phyloP scores from a whole-genome alignment of 2,329 filamentous ascomycete genomes.

The Cladophialophora exuberans region DNA sequence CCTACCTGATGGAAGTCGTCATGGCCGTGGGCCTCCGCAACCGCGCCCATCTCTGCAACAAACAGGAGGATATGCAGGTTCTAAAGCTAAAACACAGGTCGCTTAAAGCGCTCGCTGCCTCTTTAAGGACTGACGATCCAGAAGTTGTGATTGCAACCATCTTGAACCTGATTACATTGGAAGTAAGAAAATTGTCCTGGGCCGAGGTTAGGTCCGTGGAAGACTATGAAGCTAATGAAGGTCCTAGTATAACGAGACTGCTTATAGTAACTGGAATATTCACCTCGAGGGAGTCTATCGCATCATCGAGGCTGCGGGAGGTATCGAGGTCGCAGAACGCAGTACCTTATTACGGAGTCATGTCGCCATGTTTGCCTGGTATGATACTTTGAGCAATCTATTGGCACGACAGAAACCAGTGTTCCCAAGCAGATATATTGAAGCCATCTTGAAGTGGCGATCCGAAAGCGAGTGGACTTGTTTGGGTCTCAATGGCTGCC shows the following conservation, averaged over 20 bases:
- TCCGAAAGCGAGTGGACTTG: slow-evolving; percentile 2
- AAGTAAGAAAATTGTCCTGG: slow-evolving; percentile 2
- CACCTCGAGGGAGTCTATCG: slow-evolving; percentile 14
- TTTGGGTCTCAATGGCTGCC: slow-evolving; percentile 14
- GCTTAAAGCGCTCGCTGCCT: slow-evolving; percentile 2
- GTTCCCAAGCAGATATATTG: slow-evolving; percentile 8
- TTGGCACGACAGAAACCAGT: slow-evolving; percentile 13
- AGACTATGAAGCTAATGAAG: not conserved
- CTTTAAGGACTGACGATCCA: not conserved
- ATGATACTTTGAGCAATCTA: slow-evolving; percentile 8
- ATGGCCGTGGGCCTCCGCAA: slow-evolving; percentile 6
- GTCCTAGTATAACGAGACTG: slow-evolving; percentile 11
- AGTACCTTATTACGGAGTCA: slow-evolving; percentile 6
- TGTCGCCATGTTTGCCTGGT: slow-evolving; percentile 17
- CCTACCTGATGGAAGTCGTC: slow-evolving; percentile 13
- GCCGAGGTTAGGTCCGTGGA: not conserved
- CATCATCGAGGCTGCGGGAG: slow-evolving; percentile 10
- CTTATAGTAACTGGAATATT: slow-evolving; percentile 13
- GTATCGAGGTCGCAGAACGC: slow-evolving; percentile 11
- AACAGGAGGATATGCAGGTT: slow-evolving; percentile 5
- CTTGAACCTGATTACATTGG: not conserved
- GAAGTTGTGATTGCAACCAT: slow-evolving; percentile 4
- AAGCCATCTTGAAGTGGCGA: slow-evolving; percentile 10
- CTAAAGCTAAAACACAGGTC: slow-evolving; percentile 14
- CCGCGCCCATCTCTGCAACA: slow-evolving; percentile 4